Evolutionary conservation across 768 basidiomycete species (phyloP), one percentile per base, ranked within the genome.

Genomic region (Pleurotus platypus): DNA sequence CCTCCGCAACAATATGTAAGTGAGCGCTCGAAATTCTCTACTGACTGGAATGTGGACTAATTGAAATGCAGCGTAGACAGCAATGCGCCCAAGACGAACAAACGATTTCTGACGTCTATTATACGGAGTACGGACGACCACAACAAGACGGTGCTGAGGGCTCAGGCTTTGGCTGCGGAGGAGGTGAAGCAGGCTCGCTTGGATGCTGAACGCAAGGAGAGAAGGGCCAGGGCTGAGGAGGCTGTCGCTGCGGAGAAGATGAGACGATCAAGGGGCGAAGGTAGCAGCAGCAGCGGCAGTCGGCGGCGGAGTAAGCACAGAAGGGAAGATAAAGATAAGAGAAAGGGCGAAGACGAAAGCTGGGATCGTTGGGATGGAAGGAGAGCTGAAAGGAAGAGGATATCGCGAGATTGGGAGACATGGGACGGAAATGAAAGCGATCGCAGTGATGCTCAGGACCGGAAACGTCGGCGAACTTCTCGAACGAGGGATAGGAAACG

Each of bases 121-220:
- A 94, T 99, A 57, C 85, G 87, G 62, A 94, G 84, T 62, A 97
- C 97, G 3, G 95, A 97, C 67, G 95, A 95, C 57, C 97, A 99
- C 66, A 99, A 99, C 70, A 86, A 88, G 71, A 85, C 89, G 11
- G 77, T 99, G 46, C 69, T 92, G 18, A 81, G 82, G 56, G 81
- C 89, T 22, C 90, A 92, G 70, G 86, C 87, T 0, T 68, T 75
- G 11, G 87, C 89, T 35, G 87, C 88, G 1, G 79, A 89, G 61
- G 89, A 91, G 61, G 74, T 85, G n/a, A 87, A 90, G 57, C 73
- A 72, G 24, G 85, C 86, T 60, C 71, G 84, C 22, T 80, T 85
- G n/a, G 88, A 88, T 58, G 77, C 80, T 59, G 85, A 89, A 66
- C 74, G 82, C 58, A 75, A 65, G 46, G 87, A 89, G 62, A 72